Evolutionary conservation across 257 asterid genomes (phyloP).

Genomic region (Fraxinus quadrangulata): DNA sequence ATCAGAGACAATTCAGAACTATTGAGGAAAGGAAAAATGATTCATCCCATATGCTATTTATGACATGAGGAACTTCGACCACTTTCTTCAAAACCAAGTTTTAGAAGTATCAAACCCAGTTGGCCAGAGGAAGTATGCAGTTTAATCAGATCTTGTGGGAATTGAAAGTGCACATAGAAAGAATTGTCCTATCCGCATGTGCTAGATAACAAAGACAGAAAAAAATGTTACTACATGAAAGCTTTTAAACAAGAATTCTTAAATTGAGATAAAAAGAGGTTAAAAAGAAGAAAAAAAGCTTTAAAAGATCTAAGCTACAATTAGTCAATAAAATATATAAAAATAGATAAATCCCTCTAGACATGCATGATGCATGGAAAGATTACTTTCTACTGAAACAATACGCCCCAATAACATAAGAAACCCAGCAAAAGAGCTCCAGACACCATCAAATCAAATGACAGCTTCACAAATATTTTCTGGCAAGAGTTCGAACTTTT

Average conservation of each 20-base stretch:
- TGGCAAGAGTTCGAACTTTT: slow-evolving; percentile 92
- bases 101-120: background rate
- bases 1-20: background rate
- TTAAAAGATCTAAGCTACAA: slow-evolving; percentile 6
- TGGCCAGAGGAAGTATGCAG: background rate
- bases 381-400: slow-evolving; percentile 14
- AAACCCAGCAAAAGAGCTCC: slow-evolving; percentile 35
- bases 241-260: background rate
- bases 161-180: slow-evolving; percentile 12
- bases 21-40: background rate
- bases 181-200: background rate
- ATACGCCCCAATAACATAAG: slow-evolving; percentile 22
- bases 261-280: background rate
- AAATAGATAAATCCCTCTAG: slow-evolving; percentile 9
- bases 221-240: background rate
- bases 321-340: slow-evolving; percentile 16
- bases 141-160: background rate
- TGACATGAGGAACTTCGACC: background rate
- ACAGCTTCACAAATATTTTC: slow-evolving; percentile 68
- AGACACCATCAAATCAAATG: slow-evolving; percentile 10
- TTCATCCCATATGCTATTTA: background rate
- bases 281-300: background rate
- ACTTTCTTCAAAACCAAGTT: background rate
- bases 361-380: slow-evolving; percentile 12
- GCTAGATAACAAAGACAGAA: background rate